Evolutionary conservation across 129 eudicot species (phyloP).

Genomic region (Artemisia tridentata): DNA sequence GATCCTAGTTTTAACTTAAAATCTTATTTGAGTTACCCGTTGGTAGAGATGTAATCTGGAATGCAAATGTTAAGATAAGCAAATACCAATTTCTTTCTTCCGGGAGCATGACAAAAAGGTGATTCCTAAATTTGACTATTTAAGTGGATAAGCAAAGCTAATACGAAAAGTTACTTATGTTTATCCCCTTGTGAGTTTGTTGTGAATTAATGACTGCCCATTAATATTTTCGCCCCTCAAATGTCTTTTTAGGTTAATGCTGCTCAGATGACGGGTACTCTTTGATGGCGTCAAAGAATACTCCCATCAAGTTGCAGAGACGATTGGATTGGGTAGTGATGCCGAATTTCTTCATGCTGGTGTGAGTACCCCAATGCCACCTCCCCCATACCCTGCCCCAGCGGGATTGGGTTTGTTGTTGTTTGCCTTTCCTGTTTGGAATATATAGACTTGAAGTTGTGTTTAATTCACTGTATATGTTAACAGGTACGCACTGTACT

Average conservation of each 20-base stretch:
- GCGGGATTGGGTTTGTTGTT: too few species aligned
- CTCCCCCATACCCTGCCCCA: too few species aligned
- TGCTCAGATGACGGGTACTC: constrained; percentile 76
- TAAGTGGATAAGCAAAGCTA: constrained; percentile 11
- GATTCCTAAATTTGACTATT: neutral
- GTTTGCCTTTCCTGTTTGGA: too few species aligned
- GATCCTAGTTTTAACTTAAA: too few species aligned
- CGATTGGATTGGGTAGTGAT: constrained; percentile 82
- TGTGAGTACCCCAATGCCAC: constrained; percentile 46
- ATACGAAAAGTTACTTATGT: neutral
- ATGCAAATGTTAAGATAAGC: constrained; percentile 83
- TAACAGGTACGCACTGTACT: constrained; percentile 73
- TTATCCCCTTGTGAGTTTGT: neutral
- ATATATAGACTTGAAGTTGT: neutral
- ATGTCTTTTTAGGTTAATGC: constrained; percentile 58
- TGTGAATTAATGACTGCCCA: neutral
- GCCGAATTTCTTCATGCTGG: constrained; percentile 77
- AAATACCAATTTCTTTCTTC: constrained; percentile 95
- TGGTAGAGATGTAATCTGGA: constrained; percentile 95
- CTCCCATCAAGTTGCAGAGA: constrained; percentile 83
- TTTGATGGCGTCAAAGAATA: constrained; percentile 90
- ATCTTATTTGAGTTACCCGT: constrained; percentile 77
- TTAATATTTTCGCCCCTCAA: neutral
- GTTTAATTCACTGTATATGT: constrained; percentile 9
- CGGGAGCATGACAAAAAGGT: constrained; percentile 99